These are phyloP conservation scores for Microthlaspi erraticum DNA, from an alignment of 345 rosid genomes.

Conservation along the genomic window DNA sequence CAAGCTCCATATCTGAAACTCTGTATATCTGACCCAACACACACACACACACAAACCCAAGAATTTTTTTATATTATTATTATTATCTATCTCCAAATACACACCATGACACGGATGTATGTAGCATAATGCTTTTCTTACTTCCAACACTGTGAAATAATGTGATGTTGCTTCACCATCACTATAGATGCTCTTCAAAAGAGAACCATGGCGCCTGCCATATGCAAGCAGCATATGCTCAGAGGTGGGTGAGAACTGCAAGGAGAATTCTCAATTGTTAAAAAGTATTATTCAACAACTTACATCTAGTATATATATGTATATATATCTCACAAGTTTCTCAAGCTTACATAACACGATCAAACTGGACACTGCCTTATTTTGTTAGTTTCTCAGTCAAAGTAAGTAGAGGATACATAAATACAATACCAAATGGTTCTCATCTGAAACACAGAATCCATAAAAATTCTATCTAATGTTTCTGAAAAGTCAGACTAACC, in stretches of 20 bases:
- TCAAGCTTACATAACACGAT: neutral
- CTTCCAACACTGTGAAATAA: slow-evolving; percentile 94
- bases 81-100: no score
- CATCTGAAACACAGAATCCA: no score
- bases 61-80: no score
- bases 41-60: no score
- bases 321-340: no score
- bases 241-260: slow-evolving; percentile 97
- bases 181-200: slow-evolving; percentile 82
- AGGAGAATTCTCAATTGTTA: neutral
- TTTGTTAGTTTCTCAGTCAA: neutral
- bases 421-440: neutral
- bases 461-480: neutral
- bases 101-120: no score
- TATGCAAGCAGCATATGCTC: slow-evolving; percentile 95
- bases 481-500: slow-evolving; percentile 53
- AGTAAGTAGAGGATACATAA: neutral
- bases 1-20: slow-evolving; percentile 94
- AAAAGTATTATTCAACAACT: neutral
- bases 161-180: slow-evolving; percentile 83
- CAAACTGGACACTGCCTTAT: neutral
- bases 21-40: slow-evolving; percentile 65
- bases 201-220: slow-evolving; percentile 97
- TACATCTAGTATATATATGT: no score
- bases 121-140: slow-evolving; percentile 29